Conservation (phyloP, 2,329 filamentous ascomycete species). For the Thelonectria olida region DNA sequence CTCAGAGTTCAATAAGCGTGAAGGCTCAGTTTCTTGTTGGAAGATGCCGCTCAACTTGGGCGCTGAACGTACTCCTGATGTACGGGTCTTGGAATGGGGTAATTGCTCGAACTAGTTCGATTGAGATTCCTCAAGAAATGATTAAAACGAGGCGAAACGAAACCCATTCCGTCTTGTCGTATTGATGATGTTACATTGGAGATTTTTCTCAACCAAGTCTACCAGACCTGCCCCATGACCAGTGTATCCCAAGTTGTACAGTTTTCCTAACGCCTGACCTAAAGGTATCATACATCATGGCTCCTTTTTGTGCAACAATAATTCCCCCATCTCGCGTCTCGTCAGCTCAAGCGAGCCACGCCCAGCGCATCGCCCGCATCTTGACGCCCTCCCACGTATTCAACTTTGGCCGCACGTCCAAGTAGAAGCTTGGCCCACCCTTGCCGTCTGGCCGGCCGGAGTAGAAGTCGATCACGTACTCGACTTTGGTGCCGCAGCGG, state of each 20-base stretch:
- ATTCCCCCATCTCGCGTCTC: not conserved
- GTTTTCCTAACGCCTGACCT: slow-evolving; percentile 36
- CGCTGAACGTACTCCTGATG: not conserved
- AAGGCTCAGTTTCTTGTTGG: not conserved
- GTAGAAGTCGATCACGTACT: slow-evolving; percentile 99
- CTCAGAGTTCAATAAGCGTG: not conserved
- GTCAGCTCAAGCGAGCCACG: slow-evolving; percentile 56
- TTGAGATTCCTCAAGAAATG: too few relatives aligned
- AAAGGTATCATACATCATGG: slow-evolving; percentile 35
- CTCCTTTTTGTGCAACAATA: slow-evolving; percentile 23
- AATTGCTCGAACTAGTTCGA: not conserved
- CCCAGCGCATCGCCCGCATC: slow-evolving; percentile 66
- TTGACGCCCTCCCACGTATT: slow-evolving; percentile 74
- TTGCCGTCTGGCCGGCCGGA: slow-evolving; percentile 66
- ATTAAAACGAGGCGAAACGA: too few relatives aligned
- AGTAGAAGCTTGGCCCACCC: slow-evolving; percentile 66
- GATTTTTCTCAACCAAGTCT: slow-evolving; percentile 26
- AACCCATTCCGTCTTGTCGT: not conserved
- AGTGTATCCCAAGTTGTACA: slow-evolving; percentile 34
- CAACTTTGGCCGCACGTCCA: slow-evolving; percentile 74
- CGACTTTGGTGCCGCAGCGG: slow-evolving; percentile 83
- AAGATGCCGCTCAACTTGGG: not conserved
- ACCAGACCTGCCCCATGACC: slow-evolving; percentile 12
- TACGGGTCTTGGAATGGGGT: not conserved
- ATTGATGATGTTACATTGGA: slow-evolving; percentile 30